Conservation (phyloP, 1,284 basidiomycete genomes). For the Naganishia sp. region DNA sequence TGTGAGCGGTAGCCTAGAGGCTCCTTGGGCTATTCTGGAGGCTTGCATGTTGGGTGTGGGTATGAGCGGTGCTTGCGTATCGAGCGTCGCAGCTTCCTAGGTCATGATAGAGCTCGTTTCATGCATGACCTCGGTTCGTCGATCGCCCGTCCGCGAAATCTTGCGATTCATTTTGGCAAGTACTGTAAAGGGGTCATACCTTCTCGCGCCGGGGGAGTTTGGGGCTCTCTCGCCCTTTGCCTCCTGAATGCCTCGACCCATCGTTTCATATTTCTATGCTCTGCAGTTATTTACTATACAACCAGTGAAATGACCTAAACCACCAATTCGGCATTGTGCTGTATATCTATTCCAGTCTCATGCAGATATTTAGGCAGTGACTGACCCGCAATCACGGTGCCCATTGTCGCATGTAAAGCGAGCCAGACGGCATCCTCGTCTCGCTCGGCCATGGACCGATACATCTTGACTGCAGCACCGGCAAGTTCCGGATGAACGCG, state of each 20-base stretch:
- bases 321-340: conserved; percentile 34
- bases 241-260: no score
- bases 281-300: neutral
- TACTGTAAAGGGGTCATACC: no score
- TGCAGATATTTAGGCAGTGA: conserved; percentile 42
- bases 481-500: conserved; percentile 73
- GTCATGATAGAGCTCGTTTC: neutral
- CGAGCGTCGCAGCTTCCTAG: neutral
- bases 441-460: conserved; percentile 60
- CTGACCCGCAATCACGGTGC: conserved; percentile 42
- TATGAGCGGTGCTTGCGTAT: no score
- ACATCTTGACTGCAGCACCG: conserved; percentile 65
- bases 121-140: neutral
- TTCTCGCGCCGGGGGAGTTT: neutral
- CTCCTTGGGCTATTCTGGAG: conserved; percentile 53
- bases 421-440: conserved; percentile 84
- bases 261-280: no score
- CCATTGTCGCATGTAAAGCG: conserved; percentile 63
- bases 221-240: neutral
- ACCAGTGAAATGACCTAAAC: conserved; percentile 11
- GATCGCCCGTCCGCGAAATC: conserved; percentile 25
- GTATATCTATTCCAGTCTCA: conserved; percentile 40
- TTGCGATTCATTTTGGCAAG: conserved; percentile 20
- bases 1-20: conserved; percentile 74
- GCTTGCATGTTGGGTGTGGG: conserved; percentile 41